phyloP scores from a whole-genome alignment of 1,139 yeast species.

The Komagataea norvegica region DNA sequence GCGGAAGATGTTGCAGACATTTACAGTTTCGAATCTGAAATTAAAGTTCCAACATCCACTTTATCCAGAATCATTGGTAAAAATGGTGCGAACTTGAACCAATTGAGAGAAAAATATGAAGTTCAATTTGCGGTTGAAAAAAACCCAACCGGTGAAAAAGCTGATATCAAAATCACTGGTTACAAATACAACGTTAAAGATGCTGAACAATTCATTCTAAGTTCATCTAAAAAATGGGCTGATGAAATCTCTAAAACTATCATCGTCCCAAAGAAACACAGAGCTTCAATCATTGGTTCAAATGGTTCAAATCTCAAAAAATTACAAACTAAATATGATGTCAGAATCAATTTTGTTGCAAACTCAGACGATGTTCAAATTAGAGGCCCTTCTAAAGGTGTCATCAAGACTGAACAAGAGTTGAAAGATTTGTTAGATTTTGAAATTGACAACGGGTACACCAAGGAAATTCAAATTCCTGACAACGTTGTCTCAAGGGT shows the following conservation, averaged over 20 bases:
- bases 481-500: constrained; percentile 70
- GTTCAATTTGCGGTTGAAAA: constrained; percentile 67
- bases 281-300: constrained; percentile 80
- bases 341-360: constrained; percentile 71
- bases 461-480: constrained; percentile 61
- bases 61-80: constrained; percentile 86
- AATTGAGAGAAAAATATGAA: constrained; percentile 71
- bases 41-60: constrained; percentile 60
- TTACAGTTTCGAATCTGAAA: constrained; percentile 49
- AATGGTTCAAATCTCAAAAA: constrained; percentile 79
- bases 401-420: constrained; percentile 81
- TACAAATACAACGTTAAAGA: constrained; percentile 74
- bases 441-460: constrained; percentile 83
- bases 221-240: constrained; percentile 70
- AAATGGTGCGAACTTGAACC: constrained; percentile 70
- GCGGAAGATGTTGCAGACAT: constrained; percentile 58
- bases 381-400: constrained; percentile 91
- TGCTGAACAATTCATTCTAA: constrained; percentile 55
- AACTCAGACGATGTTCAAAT: constrained; percentile 63
- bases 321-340: constrained; percentile 85
- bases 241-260: constrained; percentile 70
- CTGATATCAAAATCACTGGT: constrained; percentile 65
- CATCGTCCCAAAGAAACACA: constrained; percentile 71
- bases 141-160: constrained; percentile 40
- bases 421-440: constrained; percentile 76